Conservation (phyloP, 2,329 filamentous ascomycete genomes). For the Didymella pinodella region DNA sequence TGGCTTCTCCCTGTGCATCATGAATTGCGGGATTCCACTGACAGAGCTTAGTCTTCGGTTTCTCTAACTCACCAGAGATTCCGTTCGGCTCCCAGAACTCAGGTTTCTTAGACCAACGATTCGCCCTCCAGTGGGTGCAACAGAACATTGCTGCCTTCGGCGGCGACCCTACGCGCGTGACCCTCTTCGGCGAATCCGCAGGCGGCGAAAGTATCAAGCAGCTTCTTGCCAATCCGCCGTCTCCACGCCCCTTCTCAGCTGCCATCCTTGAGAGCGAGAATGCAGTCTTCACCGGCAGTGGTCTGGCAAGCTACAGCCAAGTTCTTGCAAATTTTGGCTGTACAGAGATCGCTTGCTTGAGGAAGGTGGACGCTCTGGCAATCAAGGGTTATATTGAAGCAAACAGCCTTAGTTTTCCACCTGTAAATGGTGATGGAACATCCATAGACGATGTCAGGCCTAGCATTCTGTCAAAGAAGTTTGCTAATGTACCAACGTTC, state of each 20-base stretch:
- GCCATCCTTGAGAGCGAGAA: conserved; percentile 37
- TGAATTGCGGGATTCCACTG: not conserved
- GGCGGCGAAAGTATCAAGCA: conserved; percentile 31
- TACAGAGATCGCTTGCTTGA: conserved; percentile 18
- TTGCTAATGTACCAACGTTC: conserved; percentile 21
- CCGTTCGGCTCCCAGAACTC: conserved; percentile 51
- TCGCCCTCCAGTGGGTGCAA: conserved; percentile 62
- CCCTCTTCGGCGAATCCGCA: conserved; percentile 49
- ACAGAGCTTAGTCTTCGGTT: conserved; percentile 32
- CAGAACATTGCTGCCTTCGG: conserved; percentile 58
- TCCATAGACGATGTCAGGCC: conserved; percentile 19
- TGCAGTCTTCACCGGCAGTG: conserved; percentile 13
- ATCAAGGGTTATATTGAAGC: conserved; percentile 23
- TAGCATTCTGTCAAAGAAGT: conserved; percentile 18
- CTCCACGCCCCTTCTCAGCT: conserved; percentile 30
- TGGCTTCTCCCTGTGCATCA: not conserved
- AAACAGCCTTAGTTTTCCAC: conserved; percentile 21
- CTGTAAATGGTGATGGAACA: conserved; percentile 23
- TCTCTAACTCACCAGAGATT: conserved; percentile 31
- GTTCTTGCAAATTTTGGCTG: conserved; percentile 21
- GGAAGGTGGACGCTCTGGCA: conserved; percentile 3
- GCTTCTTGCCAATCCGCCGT: conserved; percentile 32
- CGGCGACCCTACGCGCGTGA: conserved; percentile 58
- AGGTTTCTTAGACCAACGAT: conserved; percentile 63
- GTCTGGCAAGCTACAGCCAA: conserved; percentile 20